These are phyloP conservation scores for Cetradonia linearis DNA, from an alignment of 495 filamentous ascomycete species.

Conservation along the genomic window DNA sequence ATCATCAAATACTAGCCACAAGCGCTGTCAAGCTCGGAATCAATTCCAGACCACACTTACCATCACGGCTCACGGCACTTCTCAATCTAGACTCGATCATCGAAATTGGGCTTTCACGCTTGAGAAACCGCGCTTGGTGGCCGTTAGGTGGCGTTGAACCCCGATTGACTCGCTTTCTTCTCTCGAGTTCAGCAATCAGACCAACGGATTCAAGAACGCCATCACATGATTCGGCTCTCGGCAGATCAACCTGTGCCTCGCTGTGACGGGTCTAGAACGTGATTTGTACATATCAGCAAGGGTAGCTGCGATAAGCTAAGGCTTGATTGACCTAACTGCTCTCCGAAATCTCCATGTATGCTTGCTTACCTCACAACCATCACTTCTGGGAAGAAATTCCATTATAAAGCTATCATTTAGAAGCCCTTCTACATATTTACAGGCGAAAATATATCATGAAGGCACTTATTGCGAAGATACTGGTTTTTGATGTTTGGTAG, in stretches of 20 bases:
- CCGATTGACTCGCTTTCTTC: not conserved
- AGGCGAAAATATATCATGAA: too few species aligned
- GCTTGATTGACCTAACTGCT: not conserved
- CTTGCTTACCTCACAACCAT: too few species aligned
- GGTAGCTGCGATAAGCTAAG: not conserved
- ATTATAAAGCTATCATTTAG: too few species aligned
- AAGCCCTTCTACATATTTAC: too few species aligned
- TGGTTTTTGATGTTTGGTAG: too few species aligned
- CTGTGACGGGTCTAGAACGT: not conserved
- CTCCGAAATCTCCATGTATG: not conserved
- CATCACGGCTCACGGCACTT: conserved; percentile 10
- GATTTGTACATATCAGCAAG: not conserved
- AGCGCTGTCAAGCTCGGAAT: conserved; percentile 6
- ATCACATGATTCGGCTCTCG: conserved; percentile 1
- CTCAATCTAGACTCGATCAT: conserved; percentile 3
- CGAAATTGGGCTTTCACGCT: conserved; percentile 4
- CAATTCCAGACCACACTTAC: conserved; percentile 3
- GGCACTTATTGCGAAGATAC: too few species aligned
- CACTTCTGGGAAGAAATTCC: too few species aligned
- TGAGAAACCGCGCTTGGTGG: conserved; percentile 16
- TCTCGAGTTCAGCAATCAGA: not conserved
- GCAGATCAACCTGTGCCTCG: conserved; percentile 4
- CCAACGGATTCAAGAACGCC: not conserved
- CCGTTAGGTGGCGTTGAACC: conserved; percentile 1
- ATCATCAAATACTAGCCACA: conserved; percentile 1